phyloP scores from a whole-genome alignment of 306 rosid species.

The Bauhinia variegata region DNA sequence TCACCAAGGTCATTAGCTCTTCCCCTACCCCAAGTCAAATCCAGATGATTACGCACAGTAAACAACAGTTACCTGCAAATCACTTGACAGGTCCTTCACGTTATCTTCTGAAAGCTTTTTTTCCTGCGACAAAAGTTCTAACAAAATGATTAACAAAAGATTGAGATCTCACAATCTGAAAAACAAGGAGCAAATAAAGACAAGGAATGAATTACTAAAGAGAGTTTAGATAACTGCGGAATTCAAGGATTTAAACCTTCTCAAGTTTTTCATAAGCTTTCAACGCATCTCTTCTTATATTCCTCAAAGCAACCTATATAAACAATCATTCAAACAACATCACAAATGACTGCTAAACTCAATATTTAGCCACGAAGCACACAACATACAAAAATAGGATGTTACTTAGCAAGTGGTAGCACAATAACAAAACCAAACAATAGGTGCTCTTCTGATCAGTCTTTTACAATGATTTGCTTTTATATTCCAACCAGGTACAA shows the following conservation, averaged over 20 bases:
- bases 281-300: conserved; percentile 93
- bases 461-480: conserved; percentile 1
- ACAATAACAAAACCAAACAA: conserved; percentile 1
- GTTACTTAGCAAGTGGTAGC: conserved; percentile 15
- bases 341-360: conserved; percentile 14
- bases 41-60: conserved; percentile 6
- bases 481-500: conserved; percentile 2
- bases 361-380: conserved; percentile 15
- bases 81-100: conserved; percentile 82
- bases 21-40: conserved; percentile 4
- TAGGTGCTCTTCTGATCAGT: background rate
- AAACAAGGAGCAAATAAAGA: conserved; percentile 1
- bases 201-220: conserved; percentile 23
- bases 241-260: conserved; percentile 68
- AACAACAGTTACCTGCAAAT: conserved; percentile 77
- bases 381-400: conserved; percentile 13
- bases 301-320: conserved; percentile 90
- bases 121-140: conserved; percentile 52
- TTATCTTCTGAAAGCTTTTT: conserved; percentile 92
- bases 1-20: background rate
- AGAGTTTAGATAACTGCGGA: conserved; percentile 22
- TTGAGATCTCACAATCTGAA: conserved; percentile 23
- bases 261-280: conserved; percentile 94
- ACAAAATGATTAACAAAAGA: conserved; percentile 23
- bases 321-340: conserved; percentile 34